Evolutionary conservation across 768 basidiomycete species (phyloP).

Genomic region (Cyclocybe aegerita): DNA sequence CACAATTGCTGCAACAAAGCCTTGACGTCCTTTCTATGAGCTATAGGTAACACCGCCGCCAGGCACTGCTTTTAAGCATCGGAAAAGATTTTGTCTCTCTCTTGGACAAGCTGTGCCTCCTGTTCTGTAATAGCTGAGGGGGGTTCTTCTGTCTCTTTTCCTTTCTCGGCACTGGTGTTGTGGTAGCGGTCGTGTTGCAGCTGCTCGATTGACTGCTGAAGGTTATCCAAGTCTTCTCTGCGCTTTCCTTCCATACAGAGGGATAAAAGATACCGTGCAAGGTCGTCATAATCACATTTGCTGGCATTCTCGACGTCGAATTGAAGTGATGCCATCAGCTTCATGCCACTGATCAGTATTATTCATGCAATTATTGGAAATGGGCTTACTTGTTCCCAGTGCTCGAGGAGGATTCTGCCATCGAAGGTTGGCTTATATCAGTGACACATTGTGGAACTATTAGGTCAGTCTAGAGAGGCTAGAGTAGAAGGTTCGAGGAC

Average conservation of each 20-base stretch:
- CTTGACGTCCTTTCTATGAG: neutral
- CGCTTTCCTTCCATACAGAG: neutral
- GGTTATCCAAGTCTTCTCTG: neutral
- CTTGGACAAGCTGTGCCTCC: neutral
- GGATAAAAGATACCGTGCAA: neutral
- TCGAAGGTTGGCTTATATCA: too few species aligned
- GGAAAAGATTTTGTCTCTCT: neutral
- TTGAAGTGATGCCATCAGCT: neutral
- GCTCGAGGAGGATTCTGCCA: too few species aligned
- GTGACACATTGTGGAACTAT: too few species aligned
- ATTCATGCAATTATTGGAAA: too few species aligned
- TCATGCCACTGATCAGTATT: too few species aligned
- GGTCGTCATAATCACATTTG: neutral
- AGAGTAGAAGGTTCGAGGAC: too few species aligned
- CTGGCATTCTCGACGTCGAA: neutral
- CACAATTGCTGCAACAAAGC: neutral
- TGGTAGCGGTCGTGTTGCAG: neutral
- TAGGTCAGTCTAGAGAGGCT: too few species aligned
- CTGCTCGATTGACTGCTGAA: constrained; percentile 1
- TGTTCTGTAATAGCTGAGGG: neutral
- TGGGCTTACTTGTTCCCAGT: too few species aligned
- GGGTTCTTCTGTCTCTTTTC: neutral
- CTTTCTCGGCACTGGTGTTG: neutral
- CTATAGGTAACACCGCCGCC: neutral
- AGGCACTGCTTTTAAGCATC: neutral